Evolutionary conservation across 75 land plant genomes (phyloP).

Genomic region (Chamaecyparis obtusa): DNA sequence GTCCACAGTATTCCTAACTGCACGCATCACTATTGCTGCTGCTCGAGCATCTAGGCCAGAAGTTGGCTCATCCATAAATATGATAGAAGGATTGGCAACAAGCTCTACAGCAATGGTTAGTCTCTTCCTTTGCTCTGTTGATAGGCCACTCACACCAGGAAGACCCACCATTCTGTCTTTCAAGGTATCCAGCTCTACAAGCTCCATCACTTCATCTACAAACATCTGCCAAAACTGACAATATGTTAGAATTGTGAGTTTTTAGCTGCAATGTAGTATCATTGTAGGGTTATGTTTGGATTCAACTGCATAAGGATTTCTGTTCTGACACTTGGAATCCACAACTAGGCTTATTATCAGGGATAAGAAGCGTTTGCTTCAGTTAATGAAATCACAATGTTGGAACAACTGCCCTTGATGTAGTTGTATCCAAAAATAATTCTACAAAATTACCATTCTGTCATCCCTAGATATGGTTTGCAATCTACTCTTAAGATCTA

Average conservation of each 20-base stretch:
- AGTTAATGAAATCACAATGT: too few species aligned
- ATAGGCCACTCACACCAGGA: conserved; percentile 30
- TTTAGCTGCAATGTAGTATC: too few species aligned
- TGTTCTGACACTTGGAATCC: too few species aligned
- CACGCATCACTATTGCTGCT: conserved; percentile 28
- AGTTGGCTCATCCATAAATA: conserved; percentile 50
- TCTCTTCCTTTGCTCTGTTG: conserved; percentile 40
- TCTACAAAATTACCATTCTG: background rate
- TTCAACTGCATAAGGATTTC: too few species aligned
- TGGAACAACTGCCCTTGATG: too few species aligned
- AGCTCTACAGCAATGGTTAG: conserved; percentile 37
- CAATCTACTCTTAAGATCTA: background rate
- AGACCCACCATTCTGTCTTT: conserved; percentile 32
- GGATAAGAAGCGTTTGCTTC: too few species aligned
- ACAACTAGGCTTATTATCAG: too few species aligned
- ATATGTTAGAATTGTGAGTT: background rate
- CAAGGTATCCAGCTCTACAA: conserved; percentile 27
- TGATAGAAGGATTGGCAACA: conserved; percentile 42
- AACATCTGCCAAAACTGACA: conserved; percentile 20
- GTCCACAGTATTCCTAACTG: conserved; percentile 36
- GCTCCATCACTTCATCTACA: conserved; percentile 37
- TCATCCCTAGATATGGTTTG: background rate
- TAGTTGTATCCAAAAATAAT: too few species aligned
- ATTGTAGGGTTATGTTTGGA: too few species aligned
- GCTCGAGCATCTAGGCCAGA: conserved; percentile 38